Conservation (phyloP, 768 basidiomycete genomes). For the Tylopilus sp. region DNA sequence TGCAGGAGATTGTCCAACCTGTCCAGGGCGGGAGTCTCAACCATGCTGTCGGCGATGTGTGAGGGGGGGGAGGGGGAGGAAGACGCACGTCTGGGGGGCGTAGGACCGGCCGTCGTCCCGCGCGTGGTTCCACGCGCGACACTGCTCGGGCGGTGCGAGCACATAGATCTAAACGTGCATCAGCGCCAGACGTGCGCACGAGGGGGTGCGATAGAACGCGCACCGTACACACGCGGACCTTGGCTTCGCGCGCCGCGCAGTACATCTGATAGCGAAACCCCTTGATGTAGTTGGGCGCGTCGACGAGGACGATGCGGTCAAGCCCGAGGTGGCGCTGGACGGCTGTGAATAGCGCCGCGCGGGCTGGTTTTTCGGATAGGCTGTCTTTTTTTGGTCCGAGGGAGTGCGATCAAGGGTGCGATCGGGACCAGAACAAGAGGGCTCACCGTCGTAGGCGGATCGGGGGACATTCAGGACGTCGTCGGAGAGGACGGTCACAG, state of each 20-base stretch:
- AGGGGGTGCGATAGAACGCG: conserved; percentile 19
- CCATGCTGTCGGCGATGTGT: too few relatives aligned
- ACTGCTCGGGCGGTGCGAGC: conserved; percentile 70
- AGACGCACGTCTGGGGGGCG: conserved; percentile 64
- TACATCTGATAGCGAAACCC: conserved; percentile 98
- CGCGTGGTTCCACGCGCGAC: conserved; percentile 68
- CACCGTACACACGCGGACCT: conserved; percentile 84
- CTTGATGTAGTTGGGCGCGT: conserved; percentile 96
- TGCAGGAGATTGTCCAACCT: too few relatives aligned
- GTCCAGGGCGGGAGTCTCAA: too few relatives aligned
- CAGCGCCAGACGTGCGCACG: too few relatives aligned
- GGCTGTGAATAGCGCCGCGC: conserved; percentile 79
- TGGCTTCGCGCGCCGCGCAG: conserved; percentile 88
- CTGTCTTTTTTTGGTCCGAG: conserved; percentile 50
- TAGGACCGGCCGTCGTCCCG: conserved; percentile 54
- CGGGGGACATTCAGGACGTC: conserved; percentile 62
- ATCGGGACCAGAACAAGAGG: neutral
- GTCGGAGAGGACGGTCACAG: conserved; percentile 63
- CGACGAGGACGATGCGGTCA: conserved; percentile 83
- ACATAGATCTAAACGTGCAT: conserved; percentile 84
- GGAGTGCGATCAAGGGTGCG: too few relatives aligned
- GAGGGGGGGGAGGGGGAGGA: too few relatives aligned
- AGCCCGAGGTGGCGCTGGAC: conserved; percentile 69
- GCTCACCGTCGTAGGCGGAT: conserved; percentile 69
- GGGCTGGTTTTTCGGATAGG: conserved; percentile 82